Conservation (phyloP, 371 early-diverging fungal genomes). For the Thermomucor indicae-seudaticae region DNA sequence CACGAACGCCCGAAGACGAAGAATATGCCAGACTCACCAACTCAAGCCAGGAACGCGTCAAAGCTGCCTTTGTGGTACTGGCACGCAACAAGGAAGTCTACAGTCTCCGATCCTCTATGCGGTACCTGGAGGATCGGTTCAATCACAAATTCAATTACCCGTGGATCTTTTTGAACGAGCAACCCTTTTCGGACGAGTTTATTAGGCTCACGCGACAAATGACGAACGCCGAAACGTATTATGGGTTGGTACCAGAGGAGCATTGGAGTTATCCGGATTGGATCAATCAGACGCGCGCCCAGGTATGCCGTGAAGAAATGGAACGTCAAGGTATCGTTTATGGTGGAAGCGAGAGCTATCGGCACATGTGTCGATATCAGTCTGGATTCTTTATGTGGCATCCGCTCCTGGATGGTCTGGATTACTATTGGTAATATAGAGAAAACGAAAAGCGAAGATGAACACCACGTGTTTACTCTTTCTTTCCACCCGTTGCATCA, state of each 20-base stretch:
- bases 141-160: constrained; percentile 84
- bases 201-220: constrained; percentile 46
- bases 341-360: constrained; percentile 82
- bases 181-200: constrained; percentile 80
- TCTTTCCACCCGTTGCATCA: constrained; percentile 68
- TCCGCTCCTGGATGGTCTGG: constrained; percentile 59
- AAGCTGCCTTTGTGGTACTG: constrained; percentile 62
- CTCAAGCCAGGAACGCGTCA: constrained; percentile 16
- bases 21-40: constrained; percentile 20
- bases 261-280: constrained; percentile 84
- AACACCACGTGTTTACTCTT: constrained; percentile 58
- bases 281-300: constrained; percentile 72
- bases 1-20: constrained; percentile 9
- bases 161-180: constrained; percentile 85
- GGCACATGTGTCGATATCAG: constrained; percentile 90
- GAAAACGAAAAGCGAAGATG: not conserved
- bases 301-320: constrained; percentile 54
- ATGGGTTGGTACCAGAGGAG: constrained; percentile 46
- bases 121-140: constrained; percentile 78
- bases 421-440: constrained; percentile 89
- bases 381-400: constrained; percentile 79
- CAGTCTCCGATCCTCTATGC: constrained; percentile 63
- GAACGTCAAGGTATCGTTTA: constrained; percentile 68
- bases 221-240: constrained; percentile 50
- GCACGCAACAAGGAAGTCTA: constrained; percentile 77